These are phyloP conservation scores for Theobroma grandiflorum DNA, from an alignment of 441 rosid genomes.

Conservation along the genomic window DNA sequence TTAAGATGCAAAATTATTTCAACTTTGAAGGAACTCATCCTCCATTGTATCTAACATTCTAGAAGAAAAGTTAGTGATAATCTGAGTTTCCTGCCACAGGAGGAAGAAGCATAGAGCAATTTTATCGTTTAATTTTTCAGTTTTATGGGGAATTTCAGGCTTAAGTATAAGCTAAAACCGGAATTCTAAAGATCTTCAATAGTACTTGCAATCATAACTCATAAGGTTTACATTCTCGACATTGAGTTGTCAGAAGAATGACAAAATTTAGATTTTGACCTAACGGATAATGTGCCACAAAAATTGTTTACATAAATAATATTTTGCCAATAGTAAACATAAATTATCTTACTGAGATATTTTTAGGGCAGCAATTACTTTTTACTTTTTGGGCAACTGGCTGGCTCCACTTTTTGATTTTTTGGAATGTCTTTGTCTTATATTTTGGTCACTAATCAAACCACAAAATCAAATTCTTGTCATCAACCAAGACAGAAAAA, in stretches of 20 bases:
- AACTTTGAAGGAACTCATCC: background rate
- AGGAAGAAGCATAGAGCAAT: background rate
- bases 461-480: slow-evolving; percentile 15
- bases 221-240: background rate
- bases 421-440: slow-evolving; percentile 2
- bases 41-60: background rate
- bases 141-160: background rate
- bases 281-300: background rate
- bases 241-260: background rate
- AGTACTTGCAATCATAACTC: background rate
- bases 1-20: slow-evolving; percentile 6
- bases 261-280: background rate
- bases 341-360: background rate
- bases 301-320: background rate
- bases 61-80: background rate
- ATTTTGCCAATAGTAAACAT: background rate
- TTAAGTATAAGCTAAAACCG: background rate
- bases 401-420: slow-evolving; percentile 14
- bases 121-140: background rate
- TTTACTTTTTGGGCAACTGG: background rate
- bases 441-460: slow-evolving; percentile 17
- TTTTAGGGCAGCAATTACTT: background rate
- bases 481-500: background rate
- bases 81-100: background rate
- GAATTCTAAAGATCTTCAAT: background rate